Percentiles rank a stretch among this genome's conserved stretches.
phyloP scores from a whole-genome alignment of 108 stramenopile species.

The Nannochloropsis salina region DNA sequence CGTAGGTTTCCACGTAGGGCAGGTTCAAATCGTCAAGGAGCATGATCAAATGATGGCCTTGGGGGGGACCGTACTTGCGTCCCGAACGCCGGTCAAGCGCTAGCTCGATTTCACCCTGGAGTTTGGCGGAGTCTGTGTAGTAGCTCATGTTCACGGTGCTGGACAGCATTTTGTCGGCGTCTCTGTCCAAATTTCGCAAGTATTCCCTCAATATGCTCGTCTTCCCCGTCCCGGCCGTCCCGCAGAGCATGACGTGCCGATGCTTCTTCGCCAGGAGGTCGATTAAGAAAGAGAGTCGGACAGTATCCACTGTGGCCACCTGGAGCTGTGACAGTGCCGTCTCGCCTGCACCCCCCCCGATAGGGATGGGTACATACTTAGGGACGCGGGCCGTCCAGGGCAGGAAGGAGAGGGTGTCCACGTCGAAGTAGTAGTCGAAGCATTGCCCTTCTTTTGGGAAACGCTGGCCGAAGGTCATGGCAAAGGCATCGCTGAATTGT shows the following conservation, averaged over 20 bases:
- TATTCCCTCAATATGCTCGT: slow-evolving; percentile 73
- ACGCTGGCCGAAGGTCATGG: slow-evolving; percentile 59
- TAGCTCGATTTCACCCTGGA: slow-evolving; percentile 71
- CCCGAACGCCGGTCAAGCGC: slow-evolving; percentile 79
- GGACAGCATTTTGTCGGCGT: slow-evolving; percentile 65
- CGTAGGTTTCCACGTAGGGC: slow-evolving; percentile 83
- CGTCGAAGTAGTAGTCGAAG: slow-evolving; percentile 75
- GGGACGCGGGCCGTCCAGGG: slow-evolving; percentile 60
- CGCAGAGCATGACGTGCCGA: slow-evolving; percentile 74
- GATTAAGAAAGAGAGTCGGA: slow-evolving; percentile 68
- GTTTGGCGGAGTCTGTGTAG: slow-evolving; percentile 67
- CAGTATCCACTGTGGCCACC: slow-evolving; percentile 72
- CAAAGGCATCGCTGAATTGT: slow-evolving; percentile 66
- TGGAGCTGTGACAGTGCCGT: slow-evolving; percentile 70
- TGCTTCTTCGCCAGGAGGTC: slow-evolving; percentile 66
- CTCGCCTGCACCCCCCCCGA: slow-evolving; percentile 65
- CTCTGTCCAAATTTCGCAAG: slow-evolving; percentile 65
- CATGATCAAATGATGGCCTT: slow-evolving; percentile 67
- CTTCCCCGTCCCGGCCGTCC: slow-evolving; percentile 82
- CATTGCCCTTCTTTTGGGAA: slow-evolving; percentile 65
- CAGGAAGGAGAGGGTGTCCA: slow-evolving; percentile 34
- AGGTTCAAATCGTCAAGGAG: slow-evolving; percentile 85
- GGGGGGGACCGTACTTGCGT: slow-evolving; percentile 69
- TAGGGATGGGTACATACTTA: slow-evolving; percentile 62
- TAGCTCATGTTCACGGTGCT: slow-evolving; percentile 76